These are phyloP conservation scores for Fragosphaeria purpurea DNA, from an alignment of 2,329 filamentous ascomycete genomes.

Conservation along the genomic window DNA sequence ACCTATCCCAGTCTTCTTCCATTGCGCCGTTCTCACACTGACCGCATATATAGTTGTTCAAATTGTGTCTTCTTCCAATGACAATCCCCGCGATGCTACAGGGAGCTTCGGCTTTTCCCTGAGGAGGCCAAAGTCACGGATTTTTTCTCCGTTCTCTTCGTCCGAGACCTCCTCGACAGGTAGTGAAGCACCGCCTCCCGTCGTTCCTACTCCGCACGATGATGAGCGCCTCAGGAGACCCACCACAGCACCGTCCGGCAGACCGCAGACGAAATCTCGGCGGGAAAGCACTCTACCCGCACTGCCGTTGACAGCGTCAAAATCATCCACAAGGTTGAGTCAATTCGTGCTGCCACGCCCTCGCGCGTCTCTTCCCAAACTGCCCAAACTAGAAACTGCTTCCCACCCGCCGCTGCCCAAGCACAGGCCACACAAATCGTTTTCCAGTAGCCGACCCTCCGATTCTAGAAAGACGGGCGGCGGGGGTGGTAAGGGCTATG, in stretches of 20 bases:
- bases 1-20: background rate
- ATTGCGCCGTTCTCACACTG: no score
- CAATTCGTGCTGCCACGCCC: background rate
- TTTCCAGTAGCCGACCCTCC: slow-evolving; percentile 2
- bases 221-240: slow-evolving; percentile 24
- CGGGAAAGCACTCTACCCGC: no score
- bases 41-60: slow-evolving; percentile 2
- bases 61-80: background rate
- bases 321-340: background rate
- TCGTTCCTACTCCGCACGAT: slow-evolving; percentile 19
- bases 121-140: background rate
- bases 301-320: background rate
- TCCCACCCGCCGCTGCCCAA: background rate
- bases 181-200: slow-evolving; percentile 18
- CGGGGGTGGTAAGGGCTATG: slow-evolving; percentile 17
- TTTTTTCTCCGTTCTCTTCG: slow-evolving; percentile 14
- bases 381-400: slow-evolving; percentile 1
- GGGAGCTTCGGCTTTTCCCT: background rate
- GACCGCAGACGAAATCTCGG: background rate
- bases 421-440: background rate
- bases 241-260: slow-evolving; percentile 22
- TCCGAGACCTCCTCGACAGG: slow-evolving; percentile 12
- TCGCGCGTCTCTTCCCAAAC: background rate
- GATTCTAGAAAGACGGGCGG: background rate
- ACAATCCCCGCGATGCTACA: background rate